Conservation (phyloP, 2,329 filamentous ascomycete species). For the Nannizziopsis barbatae region DNA sequence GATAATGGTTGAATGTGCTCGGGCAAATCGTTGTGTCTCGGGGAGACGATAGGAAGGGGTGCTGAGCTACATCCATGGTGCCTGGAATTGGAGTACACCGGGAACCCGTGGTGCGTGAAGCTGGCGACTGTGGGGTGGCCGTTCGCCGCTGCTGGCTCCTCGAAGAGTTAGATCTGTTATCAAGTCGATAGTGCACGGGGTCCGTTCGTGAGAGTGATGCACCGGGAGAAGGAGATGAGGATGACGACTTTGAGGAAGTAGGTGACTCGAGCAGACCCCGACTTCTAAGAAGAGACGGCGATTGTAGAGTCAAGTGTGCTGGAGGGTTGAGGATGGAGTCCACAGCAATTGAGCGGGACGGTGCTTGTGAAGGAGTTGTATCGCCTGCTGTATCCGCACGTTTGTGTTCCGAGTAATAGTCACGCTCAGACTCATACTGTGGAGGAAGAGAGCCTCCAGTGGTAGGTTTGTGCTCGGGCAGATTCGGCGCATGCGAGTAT, state of each 20-base stretch:
- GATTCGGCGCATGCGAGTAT: constrained; percentile 23
- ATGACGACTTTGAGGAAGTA: constrained; percentile 11
- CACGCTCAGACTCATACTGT: background rate
- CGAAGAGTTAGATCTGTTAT: constrained; percentile 18
- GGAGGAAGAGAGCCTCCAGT: background rate
- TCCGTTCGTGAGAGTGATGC: constrained; percentile 11
- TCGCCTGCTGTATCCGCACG: background rate
- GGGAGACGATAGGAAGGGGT: constrained; percentile 28
- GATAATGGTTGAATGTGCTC: constrained; percentile 8
- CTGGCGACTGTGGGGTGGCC: constrained; percentile 30
- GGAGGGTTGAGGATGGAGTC: constrained; percentile 33
- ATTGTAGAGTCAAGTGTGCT: constrained; percentile 19
- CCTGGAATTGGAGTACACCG: constrained; percentile 20
- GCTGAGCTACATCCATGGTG: constrained; percentile 27
- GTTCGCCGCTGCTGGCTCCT: constrained; percentile 24
- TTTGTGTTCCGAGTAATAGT: background rate
- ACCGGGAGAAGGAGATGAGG: constrained; percentile 13
- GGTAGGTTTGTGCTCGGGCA: constrained; percentile 21
- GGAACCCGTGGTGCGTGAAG: constrained; percentile 24
- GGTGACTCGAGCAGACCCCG: constrained; percentile 22
- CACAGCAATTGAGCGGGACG: constrained; percentile 31
- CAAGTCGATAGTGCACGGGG: constrained; percentile 5
- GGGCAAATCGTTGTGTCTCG: constrained; percentile 13
- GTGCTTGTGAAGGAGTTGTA: constrained; percentile 7
- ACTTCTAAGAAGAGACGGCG: constrained; percentile 13